Base-by-base conservation (phyloP, 2,329 filamentous ascomycete genomes). In the Xylariaceae sp. region DNA sequence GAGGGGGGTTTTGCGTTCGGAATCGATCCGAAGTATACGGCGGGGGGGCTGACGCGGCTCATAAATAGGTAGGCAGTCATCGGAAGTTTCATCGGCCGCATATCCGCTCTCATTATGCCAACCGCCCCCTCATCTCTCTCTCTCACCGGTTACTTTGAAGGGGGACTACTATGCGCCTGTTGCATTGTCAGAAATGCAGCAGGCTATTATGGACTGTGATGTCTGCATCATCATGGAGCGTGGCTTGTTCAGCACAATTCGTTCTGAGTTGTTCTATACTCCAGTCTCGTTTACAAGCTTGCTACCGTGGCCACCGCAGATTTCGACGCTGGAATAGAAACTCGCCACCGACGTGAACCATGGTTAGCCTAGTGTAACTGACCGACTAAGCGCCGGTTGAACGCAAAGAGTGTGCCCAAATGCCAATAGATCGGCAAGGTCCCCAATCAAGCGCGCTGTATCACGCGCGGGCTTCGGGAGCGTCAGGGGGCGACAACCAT, bases 381-480 rank as follows among this genome's bases (percentile, higher is more conserved):
- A 58, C 56, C 45, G 11, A 30, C 41, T 50, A 58, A 58, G 49
- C 56, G 56, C 56, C 26, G 7, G 12, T 29, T 52, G 9, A 50
- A 37, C 26, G 37, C 26, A 34, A 5, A 49, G 27, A 35, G 46
- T 29, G 19, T 19, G 19, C 35, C 5, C 35, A 6, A 37, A 9
- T 1, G 35, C 4, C 8, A 7, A 37, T 11, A 11, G 8, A 3
- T 11, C 3, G 8, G 8, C 35, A 19, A 19, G 19, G 19, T 19
- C 34, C 27, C 39, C 26, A 8, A 4, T 43, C 50, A 59, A 59
- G 48, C 56, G 56, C 56, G 44, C 41, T 56, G 54, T 59, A 41
- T 44, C 12, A 59, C 56, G 45, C 44, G 40, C 40, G 56, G 50
- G 42, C 8, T 37, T 40, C 27, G 46, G 50, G 19, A 19, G 19